A percentile compares a stretch with the other conserved stretches of the same genome.
Conservation (phyloP, 1,284 basidiomycete genomes). For the Trichosporon inkin region DNA sequence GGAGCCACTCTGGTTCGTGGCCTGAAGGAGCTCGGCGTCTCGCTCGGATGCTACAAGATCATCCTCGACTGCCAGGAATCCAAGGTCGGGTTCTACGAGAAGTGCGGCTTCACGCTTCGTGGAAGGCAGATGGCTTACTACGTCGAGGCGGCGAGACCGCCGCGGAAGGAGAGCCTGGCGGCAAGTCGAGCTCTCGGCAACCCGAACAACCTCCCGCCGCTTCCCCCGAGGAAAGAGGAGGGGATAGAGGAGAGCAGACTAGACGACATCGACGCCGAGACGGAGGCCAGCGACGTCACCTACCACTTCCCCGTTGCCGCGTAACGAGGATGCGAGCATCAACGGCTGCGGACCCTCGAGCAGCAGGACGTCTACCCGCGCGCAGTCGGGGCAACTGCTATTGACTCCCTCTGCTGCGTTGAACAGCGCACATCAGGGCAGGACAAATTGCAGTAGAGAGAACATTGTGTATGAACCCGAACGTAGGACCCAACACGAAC, state of each 20-base stretch:
- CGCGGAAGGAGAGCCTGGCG: background rate
- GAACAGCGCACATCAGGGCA: background rate
- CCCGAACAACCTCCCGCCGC: background rate
- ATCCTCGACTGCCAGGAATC: slow-evolving; percentile 88
- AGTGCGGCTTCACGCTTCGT: slow-evolving; percentile 63
- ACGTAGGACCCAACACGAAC: background rate
- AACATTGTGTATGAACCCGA: too few relatives aligned
- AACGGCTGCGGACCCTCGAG: background rate
- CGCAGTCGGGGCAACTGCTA: too few relatives aligned
- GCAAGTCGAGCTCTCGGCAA: background rate
- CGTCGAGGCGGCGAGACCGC: background rate
- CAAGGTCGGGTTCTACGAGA: slow-evolving; percentile 92
- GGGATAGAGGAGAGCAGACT: slow-evolving; percentile 8
- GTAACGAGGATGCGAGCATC: background rate
- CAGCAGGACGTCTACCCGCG: too few relatives aligned
- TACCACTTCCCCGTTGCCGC: slow-evolving; percentile 27
- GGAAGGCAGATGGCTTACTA: slow-evolving; percentile 39
- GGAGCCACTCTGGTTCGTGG: slow-evolving; percentile 80
- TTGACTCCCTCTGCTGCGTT: too few relatives aligned
- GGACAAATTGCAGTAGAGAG: background rate
- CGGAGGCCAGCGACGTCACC: slow-evolving; percentile 24
- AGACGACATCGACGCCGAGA: slow-evolving; percentile 7
- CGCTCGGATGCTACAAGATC: slow-evolving; percentile 82
- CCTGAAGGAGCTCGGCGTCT: slow-evolving; percentile 71
- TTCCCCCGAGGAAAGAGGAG: background rate